Percentiles rank a stretch among this genome's conserved stretches.
phyloP scores from a whole-genome alignment of 768 basidiomycete species.

The Tylopilus intermedius region DNA sequence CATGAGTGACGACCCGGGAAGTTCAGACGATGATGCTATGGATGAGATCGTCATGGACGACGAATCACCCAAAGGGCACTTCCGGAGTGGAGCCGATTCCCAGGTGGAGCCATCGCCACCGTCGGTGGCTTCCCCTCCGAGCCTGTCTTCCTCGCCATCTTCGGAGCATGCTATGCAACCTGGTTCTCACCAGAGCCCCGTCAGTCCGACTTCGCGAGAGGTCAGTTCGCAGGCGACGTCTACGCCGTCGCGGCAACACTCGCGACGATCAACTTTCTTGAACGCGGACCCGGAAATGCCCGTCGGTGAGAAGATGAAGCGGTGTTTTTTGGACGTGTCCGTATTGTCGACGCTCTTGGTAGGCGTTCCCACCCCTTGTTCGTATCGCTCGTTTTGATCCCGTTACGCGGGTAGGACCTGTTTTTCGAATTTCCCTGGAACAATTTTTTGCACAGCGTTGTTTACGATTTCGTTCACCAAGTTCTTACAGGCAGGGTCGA shows the following conservation, averaged over 20 bases:
- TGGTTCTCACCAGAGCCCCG: constrained; percentile 25
- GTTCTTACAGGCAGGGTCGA: constrained; percentile 86
- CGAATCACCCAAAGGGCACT: constrained; percentile 40
- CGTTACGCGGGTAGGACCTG: constrained; percentile 54
- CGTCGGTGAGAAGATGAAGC: constrained; percentile 78
- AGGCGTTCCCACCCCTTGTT: constrained; percentile 26
- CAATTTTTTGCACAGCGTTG: constrained; percentile 94
- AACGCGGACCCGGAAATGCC: constrained; percentile 40
- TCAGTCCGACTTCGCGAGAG: constrained; percentile 26
- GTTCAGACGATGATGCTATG: constrained; percentile 75
- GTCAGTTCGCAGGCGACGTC: constrained; percentile 33
- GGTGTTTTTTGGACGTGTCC: constrained; percentile 65
- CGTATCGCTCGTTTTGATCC: constrained; percentile 1
- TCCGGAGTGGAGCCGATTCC: constrained; percentile 23
- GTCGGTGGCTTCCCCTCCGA: constrained; percentile 28
- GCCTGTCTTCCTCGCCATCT: constrained; percentile 27
- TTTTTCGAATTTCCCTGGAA: constrained; percentile 98
- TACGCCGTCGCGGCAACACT: constrained; percentile 51
- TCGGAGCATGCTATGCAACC: constrained; percentile 27
- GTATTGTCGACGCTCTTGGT: constrained; percentile 77
- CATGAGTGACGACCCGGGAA: constrained; percentile 69
- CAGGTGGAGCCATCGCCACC: constrained; percentile 30
- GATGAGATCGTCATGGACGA: constrained; percentile 80
- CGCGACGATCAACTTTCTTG: constrained; percentile 40
- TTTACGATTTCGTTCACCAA: constrained; percentile 95